Conservation (phyloP, 164 flowering plant species). For the Chimonanthus praecox region DNA sequence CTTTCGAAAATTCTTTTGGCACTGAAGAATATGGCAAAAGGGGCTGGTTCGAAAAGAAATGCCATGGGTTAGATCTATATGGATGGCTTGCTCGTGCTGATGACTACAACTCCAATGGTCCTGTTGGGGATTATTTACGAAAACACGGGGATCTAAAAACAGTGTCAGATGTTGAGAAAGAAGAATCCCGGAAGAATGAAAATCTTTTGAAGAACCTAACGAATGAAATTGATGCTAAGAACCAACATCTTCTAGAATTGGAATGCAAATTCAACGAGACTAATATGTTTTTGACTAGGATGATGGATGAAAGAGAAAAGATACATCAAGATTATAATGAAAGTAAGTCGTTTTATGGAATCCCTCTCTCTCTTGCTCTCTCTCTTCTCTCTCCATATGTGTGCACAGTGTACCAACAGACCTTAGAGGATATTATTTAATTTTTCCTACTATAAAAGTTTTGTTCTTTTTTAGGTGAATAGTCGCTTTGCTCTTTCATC, state of each 20-base stretch:
- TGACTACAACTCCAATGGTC: conserved; percentile 46
- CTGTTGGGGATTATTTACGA: conserved; percentile 67
- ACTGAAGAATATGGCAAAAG: conserved; percentile 40
- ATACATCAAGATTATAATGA: conserved; percentile 58
- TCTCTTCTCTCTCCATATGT: background rate
- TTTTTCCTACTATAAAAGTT: too few species aligned
- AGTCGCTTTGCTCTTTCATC: background rate
- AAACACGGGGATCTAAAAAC: conserved; percentile 72
- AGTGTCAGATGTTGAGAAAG: conserved; percentile 56
- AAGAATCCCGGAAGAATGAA: conserved; percentile 59
- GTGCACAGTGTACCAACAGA: background rate
- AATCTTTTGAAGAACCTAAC: conserved; percentile 59
- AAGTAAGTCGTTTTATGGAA: conserved; percentile 32
- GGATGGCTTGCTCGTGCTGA: conserved; percentile 95
- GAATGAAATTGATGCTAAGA: conserved; percentile 59
- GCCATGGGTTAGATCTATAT: conserved; percentile 41
- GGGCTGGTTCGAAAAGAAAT: conserved; percentile 43
- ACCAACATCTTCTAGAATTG: conserved; percentile 48
- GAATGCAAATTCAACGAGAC: conserved; percentile 44
- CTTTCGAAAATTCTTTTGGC: conserved; percentile 8
- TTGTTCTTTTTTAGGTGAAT: background rate
- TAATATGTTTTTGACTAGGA: conserved; percentile 21
- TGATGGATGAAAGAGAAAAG: conserved; percentile 56
- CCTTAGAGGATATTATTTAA: too few species aligned
- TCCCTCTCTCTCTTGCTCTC: background rate